Conservation (phyloP, 176 grass and related monocot species). For the Tillandsia fasciculata region DNA sequence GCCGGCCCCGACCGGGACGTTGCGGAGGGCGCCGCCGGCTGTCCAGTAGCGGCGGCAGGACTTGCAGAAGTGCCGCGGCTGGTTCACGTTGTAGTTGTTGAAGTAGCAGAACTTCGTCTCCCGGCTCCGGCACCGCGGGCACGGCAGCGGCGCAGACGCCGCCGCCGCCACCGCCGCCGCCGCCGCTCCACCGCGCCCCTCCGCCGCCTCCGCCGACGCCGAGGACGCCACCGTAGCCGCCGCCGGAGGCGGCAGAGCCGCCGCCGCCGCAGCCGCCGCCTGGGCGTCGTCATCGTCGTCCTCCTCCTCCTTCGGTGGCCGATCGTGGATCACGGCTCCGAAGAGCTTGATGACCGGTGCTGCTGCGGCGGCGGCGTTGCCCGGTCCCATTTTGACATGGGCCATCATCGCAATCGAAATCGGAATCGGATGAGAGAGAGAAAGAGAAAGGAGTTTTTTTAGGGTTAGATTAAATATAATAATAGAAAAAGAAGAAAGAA, state of each 20-base stretch:
- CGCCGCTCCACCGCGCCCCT: background rate
- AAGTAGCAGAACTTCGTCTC: constrained; percentile 99
- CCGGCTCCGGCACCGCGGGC: constrained; percentile 80
- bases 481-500: too few relatives aligned
- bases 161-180: constrained; percentile 16
- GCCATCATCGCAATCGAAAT: background rate
- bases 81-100: constrained; percentile 99
- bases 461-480: too few relatives aligned
- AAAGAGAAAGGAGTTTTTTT: background rate
- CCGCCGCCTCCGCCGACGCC: constrained; percentile 7
- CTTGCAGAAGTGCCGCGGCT: constrained; percentile 96
- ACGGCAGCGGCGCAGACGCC: constrained; percentile 37
- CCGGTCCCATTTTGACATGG: background rate
- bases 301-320: constrained; percentile 1
- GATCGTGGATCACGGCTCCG: constrained; percentile 62
- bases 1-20: constrained; percentile 51
- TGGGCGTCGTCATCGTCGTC: constrained; percentile 6
- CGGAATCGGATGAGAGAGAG: background rate
- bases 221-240: background rate
- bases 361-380: background rate
- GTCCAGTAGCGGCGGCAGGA: constrained; percentile 97
- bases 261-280: background rate
- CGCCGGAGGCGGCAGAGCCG: background rate
- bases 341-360: constrained; percentile 79
- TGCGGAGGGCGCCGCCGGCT: constrained; percentile 84